Percentiles rank a stretch among this genome's conserved stretches.
Conservation (phyloP, 208 protist species). For the Trypanosoma caninum region DNA sequence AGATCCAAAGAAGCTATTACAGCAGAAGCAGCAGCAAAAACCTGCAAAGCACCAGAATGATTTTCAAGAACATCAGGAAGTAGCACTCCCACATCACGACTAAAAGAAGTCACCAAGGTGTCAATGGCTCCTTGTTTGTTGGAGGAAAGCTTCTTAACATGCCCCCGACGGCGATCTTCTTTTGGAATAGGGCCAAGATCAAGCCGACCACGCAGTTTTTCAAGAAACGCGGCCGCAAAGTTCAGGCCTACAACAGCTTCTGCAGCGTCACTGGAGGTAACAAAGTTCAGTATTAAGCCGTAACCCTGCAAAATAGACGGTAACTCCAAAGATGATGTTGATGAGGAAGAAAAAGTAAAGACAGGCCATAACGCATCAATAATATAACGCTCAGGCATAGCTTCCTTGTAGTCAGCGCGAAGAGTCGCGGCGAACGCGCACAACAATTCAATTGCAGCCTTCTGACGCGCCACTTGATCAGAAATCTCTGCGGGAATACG, state of each 20-base stretch:
- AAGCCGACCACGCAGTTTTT: conserved; percentile 31
- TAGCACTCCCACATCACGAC: conserved; percentile 39
- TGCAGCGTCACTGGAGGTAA: conserved; percentile 26
- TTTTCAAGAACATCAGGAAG: conserved; percentile 48
- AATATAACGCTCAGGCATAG: conserved; percentile 82
- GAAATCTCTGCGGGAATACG: conserved; percentile 50
- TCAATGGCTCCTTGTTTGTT: conserved; percentile 19
- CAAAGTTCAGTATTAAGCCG: conserved; percentile 41
- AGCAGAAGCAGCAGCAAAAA: conserved; percentile 42
- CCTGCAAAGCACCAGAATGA: conserved; percentile 40
- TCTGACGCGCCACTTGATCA: conserved; percentile 41
- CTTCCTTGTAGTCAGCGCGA: conserved; percentile 63
- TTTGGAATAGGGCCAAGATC: conserved; percentile 31
- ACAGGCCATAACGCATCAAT: conserved; percentile 88
- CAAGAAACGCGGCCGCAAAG: conserved; percentile 58
- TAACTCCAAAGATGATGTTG: conserved; percentile 40
- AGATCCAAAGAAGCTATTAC: conserved; percentile 58
- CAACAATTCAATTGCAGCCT: conserved; percentile 61
- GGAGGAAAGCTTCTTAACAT: conserved; percentile 1
- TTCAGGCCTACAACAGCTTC: conserved; percentile 57
- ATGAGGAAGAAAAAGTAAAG: too few relatives aligned
- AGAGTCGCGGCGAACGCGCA: conserved; percentile 73
- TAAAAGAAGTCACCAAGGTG: conserved; percentile 37
- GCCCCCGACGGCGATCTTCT: conserved; percentile 23
- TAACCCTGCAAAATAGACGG: conserved; percentile 53